A percentile compares a stretch with the other conserved stretches of the same genome.
phyloP scores from a whole-genome alignment of 2,329 filamentous ascomycete genomes.

The Xylariaceae sp. region DNA sequence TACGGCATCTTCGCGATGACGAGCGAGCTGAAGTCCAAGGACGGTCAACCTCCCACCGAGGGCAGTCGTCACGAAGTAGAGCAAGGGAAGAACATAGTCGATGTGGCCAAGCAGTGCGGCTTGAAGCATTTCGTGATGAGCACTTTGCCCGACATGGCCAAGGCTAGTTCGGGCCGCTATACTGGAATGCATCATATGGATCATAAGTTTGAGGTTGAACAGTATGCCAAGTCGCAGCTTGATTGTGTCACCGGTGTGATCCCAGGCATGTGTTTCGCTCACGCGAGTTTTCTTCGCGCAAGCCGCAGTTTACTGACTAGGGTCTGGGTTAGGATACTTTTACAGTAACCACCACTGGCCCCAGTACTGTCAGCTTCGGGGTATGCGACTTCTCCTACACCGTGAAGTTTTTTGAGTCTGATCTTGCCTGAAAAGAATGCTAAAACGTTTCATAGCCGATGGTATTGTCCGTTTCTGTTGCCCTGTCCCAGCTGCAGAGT shows the following conservation, averaged over 20 bases:
- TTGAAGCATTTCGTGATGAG: conserved; percentile 9
- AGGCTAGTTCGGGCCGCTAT: conserved; percentile 6
- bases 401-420: background rate
- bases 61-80: conserved; percentile 7
- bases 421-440: background rate
- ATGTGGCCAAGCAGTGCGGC: conserved; percentile 8
- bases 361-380: conserved; percentile 9
- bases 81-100: conserved; percentile 4
- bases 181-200: conserved; percentile 12
- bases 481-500: conserved; percentile 3
- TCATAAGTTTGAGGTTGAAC: conserved; percentile 10
- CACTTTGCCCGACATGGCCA: conserved; percentile 9
- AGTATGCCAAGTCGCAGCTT: conserved; percentile 9
- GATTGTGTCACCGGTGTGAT: conserved; percentile 8
- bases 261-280: conserved; percentile 3
- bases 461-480: conserved; percentile 9
- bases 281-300: background rate
- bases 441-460: conserved; percentile 9
- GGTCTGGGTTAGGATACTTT: conserved; percentile 5
- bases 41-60: conserved; percentile 2
- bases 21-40: conserved; percentile 1
- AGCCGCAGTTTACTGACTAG: background rate
- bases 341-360: conserved; percentile 8
- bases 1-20: conserved; percentile 7
- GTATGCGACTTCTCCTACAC: background rate